Evolutionary conservation across 805 yeast genomes (phyloP).

Genomic region (Metschnikowia hibisci): DNA sequence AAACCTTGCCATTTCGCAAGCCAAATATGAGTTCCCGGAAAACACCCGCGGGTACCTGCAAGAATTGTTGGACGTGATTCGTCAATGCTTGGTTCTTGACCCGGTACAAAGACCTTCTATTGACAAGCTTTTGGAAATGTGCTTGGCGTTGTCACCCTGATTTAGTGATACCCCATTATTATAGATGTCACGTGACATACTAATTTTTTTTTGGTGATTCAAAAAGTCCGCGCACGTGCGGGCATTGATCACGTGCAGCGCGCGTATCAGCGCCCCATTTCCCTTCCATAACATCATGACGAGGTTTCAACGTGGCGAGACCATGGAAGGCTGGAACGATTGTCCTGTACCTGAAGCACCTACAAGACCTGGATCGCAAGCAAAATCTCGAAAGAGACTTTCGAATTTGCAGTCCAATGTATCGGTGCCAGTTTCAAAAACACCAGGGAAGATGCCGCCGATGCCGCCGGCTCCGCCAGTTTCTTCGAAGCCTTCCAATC

Average conservation of each 20-base stretch:
- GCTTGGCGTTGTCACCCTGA: constrained; percentile 27
- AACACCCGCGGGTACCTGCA: constrained; percentile 49
- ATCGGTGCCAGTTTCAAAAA: background rate
- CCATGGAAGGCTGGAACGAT: constrained; percentile 59
- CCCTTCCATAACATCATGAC: background rate
- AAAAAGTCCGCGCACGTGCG: too few relatives aligned
- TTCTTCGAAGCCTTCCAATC: background rate
- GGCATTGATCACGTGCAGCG: background rate
- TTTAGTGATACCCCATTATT: too few relatives aligned
- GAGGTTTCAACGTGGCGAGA: constrained; percentile 16
- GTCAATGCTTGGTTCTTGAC: constrained; percentile 58
- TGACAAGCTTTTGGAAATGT: constrained; percentile 52
- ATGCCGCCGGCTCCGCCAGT: constrained; percentile 1
- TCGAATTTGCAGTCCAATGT: constrained; percentile 3
- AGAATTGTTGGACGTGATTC: constrained; percentile 53
- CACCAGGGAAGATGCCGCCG: background rate
- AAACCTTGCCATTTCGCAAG: constrained; percentile 68
- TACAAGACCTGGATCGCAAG: constrained; percentile 7
- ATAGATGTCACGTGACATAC: too few relatives aligned
- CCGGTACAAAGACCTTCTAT: constrained; percentile 60
- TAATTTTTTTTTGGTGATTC: too few relatives aligned
- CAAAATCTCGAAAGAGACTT: constrained; percentile 12
- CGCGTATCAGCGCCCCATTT: background rate
- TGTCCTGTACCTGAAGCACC: constrained; percentile 41
- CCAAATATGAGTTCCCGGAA: constrained; percentile 56